Conservation (phyloP, 148 eudicot genomes). For the Vaccinium vitisidaea region DNA sequence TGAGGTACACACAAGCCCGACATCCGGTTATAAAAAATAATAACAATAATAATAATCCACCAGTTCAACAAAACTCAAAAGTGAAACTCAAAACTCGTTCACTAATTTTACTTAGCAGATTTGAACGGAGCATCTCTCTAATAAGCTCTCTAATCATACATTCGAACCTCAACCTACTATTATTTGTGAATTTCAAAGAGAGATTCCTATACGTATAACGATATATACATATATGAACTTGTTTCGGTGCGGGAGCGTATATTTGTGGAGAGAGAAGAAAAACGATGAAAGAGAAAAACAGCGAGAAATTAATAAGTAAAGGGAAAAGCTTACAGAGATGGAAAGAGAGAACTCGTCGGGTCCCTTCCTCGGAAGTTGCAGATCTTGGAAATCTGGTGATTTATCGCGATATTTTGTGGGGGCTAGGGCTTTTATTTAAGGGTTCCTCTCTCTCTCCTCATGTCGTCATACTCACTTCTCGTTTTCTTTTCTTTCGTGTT, state of each 20-base stretch:
- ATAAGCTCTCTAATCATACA: neutral
- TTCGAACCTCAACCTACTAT: neutral
- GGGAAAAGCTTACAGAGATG: conserved; percentile 10
- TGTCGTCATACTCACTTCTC: neutral
- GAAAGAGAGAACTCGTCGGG: conserved; percentile 13
- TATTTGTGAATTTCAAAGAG: neutral
- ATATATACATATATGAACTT: neutral
- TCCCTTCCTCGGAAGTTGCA: conserved; percentile 18
- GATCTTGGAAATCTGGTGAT: conserved; percentile 17
- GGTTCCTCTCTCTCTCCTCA: neutral
- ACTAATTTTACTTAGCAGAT: neutral
- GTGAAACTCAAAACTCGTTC: neutral
- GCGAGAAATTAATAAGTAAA: conserved; percentile 25
- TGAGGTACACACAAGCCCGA: no score
- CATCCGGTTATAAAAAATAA: no score
- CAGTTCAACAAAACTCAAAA: neutral
- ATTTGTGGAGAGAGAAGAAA: neutral
- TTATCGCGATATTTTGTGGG: conserved; percentile 34
- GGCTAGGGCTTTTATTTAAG: conserved; percentile 15
- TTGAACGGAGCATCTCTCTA: neutral
- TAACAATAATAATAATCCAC: no score
- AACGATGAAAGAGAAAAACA: neutral
- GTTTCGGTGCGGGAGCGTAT: neutral
- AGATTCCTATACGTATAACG: neutral
- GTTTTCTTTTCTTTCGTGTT: neutral